A percentile compares a stretch with the other conserved stretches of the same genome.
Conservation (phyloP, 169 alveolate species). For the Plasmodium yoelii region DNA sequence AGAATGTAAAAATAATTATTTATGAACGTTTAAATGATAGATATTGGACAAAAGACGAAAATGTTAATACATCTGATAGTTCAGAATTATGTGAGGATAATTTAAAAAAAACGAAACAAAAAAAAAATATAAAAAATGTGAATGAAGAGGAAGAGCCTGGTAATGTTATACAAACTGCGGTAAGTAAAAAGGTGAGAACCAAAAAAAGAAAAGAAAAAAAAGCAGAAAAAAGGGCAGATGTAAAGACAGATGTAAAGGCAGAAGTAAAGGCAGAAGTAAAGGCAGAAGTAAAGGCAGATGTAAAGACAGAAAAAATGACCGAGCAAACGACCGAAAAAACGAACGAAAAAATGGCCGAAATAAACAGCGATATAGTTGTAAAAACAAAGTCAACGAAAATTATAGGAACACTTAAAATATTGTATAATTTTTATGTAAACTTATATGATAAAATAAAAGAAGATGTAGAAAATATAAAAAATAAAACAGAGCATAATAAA, state of each 20-base stretch:
- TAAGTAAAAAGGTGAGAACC: not conserved
- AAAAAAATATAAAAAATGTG: not conserved
- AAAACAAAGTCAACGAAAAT: constrained; percentile 20
- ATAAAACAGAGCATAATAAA: constrained; percentile 13
- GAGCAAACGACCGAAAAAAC: not conserved
- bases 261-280: not conserved
- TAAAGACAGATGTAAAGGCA: not conserved
- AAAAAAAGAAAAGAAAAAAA: constrained; percentile 1
- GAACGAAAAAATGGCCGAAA: not conserved
- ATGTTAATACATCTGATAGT: not conserved
- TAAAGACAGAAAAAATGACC: not conserved
- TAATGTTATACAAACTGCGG: not conserved
- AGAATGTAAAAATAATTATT: constrained; percentile 27
- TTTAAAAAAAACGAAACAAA: not conserved
- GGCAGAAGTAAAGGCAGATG: not conserved
- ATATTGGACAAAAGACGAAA: not conserved
- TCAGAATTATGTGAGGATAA: not conserved
- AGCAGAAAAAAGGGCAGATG: not conserved
- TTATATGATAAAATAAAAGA: constrained; percentile 60
- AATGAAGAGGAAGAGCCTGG: not conserved
- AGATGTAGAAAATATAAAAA: constrained; percentile 49
- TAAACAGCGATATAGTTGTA: constrained; percentile 16
- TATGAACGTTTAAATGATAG: constrained; percentile 23
- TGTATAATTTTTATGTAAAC: constrained; percentile 58
- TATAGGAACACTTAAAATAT: constrained; percentile 53